Conservation (phyloP, 1,284 basidiomycete species). For the Taiwanofungus camphoratus region DNA sequence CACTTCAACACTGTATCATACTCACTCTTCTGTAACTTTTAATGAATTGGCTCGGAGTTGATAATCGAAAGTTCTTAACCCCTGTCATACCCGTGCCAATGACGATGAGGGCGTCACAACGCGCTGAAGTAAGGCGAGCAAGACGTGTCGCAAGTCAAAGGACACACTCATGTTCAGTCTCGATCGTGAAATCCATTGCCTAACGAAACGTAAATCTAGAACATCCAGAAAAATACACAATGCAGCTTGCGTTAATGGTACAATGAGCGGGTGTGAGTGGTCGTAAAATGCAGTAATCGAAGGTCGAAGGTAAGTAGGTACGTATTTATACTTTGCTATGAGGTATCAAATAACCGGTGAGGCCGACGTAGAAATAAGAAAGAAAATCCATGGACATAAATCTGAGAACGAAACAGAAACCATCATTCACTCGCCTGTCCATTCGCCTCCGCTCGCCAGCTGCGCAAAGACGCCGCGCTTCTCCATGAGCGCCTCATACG, state of each 20-base stretch:
- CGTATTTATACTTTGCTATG: conserved; percentile 18
- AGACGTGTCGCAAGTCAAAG: too few relatives aligned
- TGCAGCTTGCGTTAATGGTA: conserved; percentile 4
- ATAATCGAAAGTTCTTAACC: too few relatives aligned
- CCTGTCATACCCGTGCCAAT: too few relatives aligned
- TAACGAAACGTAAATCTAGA: too few relatives aligned
- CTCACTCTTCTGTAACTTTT: too few relatives aligned
- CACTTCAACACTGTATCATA: too few relatives aligned
- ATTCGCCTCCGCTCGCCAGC: conserved; percentile 84
- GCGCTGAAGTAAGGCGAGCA: too few relatives aligned
- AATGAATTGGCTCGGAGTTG: too few relatives aligned
- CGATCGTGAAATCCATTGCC: too few relatives aligned
- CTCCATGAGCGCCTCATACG: conserved; percentile 66
- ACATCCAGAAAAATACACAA: too few relatives aligned
- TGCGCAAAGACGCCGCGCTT: conserved; percentile 74
- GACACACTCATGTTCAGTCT: too few relatives aligned
- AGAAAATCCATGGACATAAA: background rate
- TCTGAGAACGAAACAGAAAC: background rate
- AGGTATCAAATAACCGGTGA: conserved; percentile 10
- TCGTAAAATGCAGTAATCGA: conserved; percentile 11
- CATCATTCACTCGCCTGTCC: conserved; percentile 39
- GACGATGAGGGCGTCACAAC: too few relatives aligned
- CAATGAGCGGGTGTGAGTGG: conserved; percentile 4
- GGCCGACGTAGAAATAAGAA: conserved; percentile 5
- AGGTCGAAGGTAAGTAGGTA: conserved; percentile 19